These are phyloP conservation scores for Trichoderma arundinaceum DNA, from an alignment of 2,329 filamentous ascomycete genomes.

Conservation along the genomic window DNA sequence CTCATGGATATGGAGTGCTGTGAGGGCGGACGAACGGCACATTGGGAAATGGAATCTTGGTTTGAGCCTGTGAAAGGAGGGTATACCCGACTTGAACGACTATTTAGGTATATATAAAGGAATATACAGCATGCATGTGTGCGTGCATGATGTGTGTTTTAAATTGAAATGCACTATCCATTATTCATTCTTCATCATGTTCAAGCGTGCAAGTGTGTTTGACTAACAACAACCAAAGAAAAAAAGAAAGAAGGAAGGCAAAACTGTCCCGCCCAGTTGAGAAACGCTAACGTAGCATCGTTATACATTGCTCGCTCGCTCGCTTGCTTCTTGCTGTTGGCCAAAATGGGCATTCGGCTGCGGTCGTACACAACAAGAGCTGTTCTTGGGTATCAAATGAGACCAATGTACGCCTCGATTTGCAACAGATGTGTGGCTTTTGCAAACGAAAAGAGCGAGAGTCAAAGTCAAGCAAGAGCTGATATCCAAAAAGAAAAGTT, in stretches of 20 bases:
- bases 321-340: neutral
- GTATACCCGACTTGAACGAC: neutral
- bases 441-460: neutral
- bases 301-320: conserved; percentile 12
- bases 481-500: neutral
- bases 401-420: neutral
- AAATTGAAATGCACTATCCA: conserved; percentile 1
- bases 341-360: neutral
- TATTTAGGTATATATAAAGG: neutral
- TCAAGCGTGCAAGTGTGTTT: neutral
- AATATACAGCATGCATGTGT: neutral
- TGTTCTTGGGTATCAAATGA: conserved; percentile 1
- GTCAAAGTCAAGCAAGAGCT: no score
- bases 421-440: neutral
- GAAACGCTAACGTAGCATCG: neutral
- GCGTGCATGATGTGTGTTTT: neutral
- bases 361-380: neutral
- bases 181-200: conserved; percentile 13
- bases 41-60: neutral
- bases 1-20: neutral
- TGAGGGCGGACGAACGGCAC: neutral
- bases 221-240: neutral
- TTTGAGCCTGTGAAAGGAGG: neutral
- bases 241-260: neutral
- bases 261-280: neutral